Conservation (phyloP, 78 protist genomes). For the Dictyostelium intermedium region DNA sequence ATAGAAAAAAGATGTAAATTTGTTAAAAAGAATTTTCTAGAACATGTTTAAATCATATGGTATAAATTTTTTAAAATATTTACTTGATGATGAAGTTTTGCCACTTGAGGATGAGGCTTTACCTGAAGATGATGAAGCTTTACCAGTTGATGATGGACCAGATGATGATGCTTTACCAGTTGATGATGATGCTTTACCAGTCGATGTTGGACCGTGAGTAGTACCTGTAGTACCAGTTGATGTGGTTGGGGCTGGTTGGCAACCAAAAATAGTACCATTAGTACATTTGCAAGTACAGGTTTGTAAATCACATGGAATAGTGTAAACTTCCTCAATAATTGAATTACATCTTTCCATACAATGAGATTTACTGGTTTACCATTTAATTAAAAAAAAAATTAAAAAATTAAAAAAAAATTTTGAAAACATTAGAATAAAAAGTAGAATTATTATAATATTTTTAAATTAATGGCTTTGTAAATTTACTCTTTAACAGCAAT, state of each 20-base stretch:
- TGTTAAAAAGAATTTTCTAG: no score
- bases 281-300: not conserved
- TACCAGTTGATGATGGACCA: not conserved
- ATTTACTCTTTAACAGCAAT: not conserved
- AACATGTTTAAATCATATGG: no score
- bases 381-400: no score
- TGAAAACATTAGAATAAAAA: no score
- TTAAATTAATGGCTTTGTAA: no score
- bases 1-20: no score
- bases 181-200: not conserved
- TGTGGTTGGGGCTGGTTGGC: not conserved
- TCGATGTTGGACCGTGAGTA: not conserved
- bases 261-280: not conserved
- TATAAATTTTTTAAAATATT: no score
- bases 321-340: not conserved
- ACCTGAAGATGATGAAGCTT: not conserved
- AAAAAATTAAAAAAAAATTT: no score
- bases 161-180: not conserved
- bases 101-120: not conserved
- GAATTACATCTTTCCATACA: not conserved
- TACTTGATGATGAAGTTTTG: not conserved
- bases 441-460: no score
- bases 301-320: not conserved
- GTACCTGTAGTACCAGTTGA: not conserved
- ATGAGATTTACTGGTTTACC: not conserved